These are phyloP conservation scores for Metrosideros polymorpha DNA, from an alignment of 441 rosid genomes.

Conservation along the genomic window DNA sequence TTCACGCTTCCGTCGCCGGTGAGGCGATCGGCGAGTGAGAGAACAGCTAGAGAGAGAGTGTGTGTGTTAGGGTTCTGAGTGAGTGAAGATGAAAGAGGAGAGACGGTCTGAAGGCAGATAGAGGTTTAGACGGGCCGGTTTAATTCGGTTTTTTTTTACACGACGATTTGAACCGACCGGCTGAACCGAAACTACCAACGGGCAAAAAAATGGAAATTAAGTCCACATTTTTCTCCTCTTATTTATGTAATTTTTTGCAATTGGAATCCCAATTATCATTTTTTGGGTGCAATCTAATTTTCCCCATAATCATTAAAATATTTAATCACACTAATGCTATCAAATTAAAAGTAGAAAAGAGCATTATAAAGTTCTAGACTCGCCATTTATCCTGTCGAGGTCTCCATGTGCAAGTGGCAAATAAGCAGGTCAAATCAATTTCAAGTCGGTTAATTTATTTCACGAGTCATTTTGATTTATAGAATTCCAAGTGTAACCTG, in stretches of 20 bases:
- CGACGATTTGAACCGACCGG: background rate
- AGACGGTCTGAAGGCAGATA: background rate
- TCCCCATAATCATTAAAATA: background rate
- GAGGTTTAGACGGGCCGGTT: background rate
- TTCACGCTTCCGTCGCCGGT: background rate
- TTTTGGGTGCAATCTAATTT: background rate
- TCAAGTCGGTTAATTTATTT: background rate
- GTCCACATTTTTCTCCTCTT: background rate
- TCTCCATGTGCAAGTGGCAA: rapidly evolving
- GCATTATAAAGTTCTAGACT: background rate
- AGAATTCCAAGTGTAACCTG: background rate
- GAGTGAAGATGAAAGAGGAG: background rate
- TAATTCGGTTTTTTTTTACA: background rate
- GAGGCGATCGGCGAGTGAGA: background rate
- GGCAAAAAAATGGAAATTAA: background rate
- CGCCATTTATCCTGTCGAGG: rapidly evolving
- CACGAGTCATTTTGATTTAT: background rate
- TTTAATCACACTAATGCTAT: background rate
- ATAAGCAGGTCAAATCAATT: rapidly evolving
- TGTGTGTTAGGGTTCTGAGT: background rate
- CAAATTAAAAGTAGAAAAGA: background rate
- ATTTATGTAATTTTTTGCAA: background rate
- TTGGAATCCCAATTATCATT: background rate
- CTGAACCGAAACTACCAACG: background rate
- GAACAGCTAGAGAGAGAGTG: background rate